phyloP scores from a whole-genome alignment of 768 basidiomycete species.

The Leccinum incarnatum region DNA sequence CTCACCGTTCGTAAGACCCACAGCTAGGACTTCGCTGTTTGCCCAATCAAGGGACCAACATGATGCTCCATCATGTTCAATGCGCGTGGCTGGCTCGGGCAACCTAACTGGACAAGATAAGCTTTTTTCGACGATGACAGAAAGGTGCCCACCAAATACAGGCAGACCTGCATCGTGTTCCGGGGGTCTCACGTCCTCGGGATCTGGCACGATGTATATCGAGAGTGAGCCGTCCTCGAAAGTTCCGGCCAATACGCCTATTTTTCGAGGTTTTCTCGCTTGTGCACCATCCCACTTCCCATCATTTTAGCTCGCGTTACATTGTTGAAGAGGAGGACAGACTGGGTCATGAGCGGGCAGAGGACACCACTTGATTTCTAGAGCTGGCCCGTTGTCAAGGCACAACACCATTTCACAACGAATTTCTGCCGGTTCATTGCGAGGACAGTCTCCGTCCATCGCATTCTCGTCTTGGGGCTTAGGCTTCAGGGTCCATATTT shows the following conservation, averaged over 20 bases:
- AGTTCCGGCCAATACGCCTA: slow-evolving; percentile 81
- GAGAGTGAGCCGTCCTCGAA: slow-evolving; percentile 87
- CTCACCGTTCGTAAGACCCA: slow-evolving; percentile 81
- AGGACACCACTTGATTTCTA: slow-evolving; percentile 92
- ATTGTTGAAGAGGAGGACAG: slow-evolving; percentile 14
- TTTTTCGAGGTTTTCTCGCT: slow-evolving; percentile 44
- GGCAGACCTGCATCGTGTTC: slow-evolving; percentile 34
- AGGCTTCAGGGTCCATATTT: slow-evolving; percentile 73
- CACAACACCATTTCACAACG: slow-evolving; percentile 85
- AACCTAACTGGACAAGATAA: slow-evolving; percentile 45
- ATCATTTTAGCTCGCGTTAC: not conserved
- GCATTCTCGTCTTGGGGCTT: slow-evolving; percentile 5
- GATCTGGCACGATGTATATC: slow-evolving; percentile 78
- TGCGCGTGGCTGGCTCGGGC: slow-evolving; percentile 61
- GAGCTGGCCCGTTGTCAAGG: slow-evolving; percentile 73
- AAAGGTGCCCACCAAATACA: slow-evolving; percentile 47
- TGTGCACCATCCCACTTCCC: slow-evolving; percentile 20
- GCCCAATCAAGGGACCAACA: slow-evolving; percentile 89
- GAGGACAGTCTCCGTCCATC: slow-evolving; percentile 26
- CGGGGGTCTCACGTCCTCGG: slow-evolving; percentile 43
- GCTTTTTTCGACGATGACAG: not conserved
- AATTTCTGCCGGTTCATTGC: slow-evolving; percentile 36
- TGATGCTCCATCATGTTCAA: slow-evolving; percentile 73
- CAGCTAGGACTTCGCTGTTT: slow-evolving; percentile 76
- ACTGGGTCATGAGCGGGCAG: slow-evolving; percentile 71